Base-by-base conservation (phyloP, 352 stramenopile genomes). In the Globisporangium cylindrosporum region DNA sequence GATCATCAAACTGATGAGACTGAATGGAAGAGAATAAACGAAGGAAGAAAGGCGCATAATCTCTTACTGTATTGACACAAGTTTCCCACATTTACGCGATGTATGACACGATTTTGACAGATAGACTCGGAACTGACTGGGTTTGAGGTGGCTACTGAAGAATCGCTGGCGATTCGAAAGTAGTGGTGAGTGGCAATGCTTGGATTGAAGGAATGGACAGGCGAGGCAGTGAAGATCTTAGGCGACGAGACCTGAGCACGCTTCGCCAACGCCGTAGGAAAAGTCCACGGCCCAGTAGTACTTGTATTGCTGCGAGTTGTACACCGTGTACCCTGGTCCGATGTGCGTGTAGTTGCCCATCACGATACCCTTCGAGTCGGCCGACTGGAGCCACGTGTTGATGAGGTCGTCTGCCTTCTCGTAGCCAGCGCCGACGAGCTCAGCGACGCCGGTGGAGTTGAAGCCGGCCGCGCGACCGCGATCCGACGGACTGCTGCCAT, bases 201-300 rank as follows among this genome's bases (percentile, higher is more conserved):
- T 41, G 54, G 27, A 59, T 43, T 41, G 27, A 7, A 24, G 54
- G 38, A 43, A 25, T 41, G 54, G 18, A 12, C 2, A 18, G 1
- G 3, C 34, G 15, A 59, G 25, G 25, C 4, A 59, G 18, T 24
- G 32, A 0, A 38, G 2, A 59, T 3, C 32, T 41, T 68, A 68
- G 34, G 62, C 62, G 9, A 27, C 62, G 24, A 68, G 62, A 24
- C 62, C 62, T 20, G 64, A 69, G 55, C 64, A 69, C 20, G n/a
- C 24, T 38, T 68, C 62, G 14, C 43, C 29, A 24, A 58, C 20
- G 27, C 64, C 20, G 0, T 36, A 15, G 2, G 64, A 38, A 15
- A 80, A 78, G 57, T 81, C 74, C 15, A 75, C 49, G 7, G 67
- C 51, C 72, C 72, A 81, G 61, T 76, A 80, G 20, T 66, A 57